These are phyloP conservation scores for Perilla frutescens DNA, from an alignment of 257 asterid species.

Conservation along the genomic window DNA sequence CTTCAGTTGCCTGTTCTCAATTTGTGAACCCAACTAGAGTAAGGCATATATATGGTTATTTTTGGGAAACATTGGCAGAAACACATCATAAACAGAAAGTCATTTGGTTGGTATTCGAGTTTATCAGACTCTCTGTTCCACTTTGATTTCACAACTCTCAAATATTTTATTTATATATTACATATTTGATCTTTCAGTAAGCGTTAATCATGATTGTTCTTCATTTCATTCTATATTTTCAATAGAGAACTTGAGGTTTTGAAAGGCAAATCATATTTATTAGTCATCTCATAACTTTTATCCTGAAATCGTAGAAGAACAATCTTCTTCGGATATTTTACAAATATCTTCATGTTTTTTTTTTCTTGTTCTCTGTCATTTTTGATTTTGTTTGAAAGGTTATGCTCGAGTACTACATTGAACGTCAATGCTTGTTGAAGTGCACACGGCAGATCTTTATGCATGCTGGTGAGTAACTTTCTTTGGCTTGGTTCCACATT, in stretches of 20 bases:
- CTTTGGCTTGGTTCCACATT: slow-evolving; percentile 34
- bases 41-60: slow-evolving; percentile 18
- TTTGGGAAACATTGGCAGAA: slow-evolving; percentile 10
- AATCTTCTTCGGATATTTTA: not conserved
- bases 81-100: not conserved
- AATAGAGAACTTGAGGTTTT: slow-evolving; percentile 29
- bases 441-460: slow-evolving; percentile 81
- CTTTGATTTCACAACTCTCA: slow-evolving; percentile 5
- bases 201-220: not conserved
- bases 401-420: slow-evolving; percentile 74
- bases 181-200: slow-evolving; percentile 13
- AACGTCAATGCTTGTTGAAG: slow-evolving; percentile 90
- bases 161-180: not conserved
- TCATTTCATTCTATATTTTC: slow-evolving; percentile 1
- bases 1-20: not conserved
- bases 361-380: slow-evolving; percentile 18
- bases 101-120: slow-evolving; percentile 2
- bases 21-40: slow-evolving; percentile 1
- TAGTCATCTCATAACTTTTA: not conserved
- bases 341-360: not conserved
- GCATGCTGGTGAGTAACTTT: slow-evolving; percentile 72
- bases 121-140: not conserved
- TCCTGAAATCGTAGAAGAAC: slow-evolving; percentile 20
- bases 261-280: slow-evolving; percentile 23
- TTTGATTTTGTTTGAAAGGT: slow-evolving; percentile 53